Evolutionary conservation across 495 filamentous ascomycete genomes (phyloP).

Genomic region (Tuber melanosporum): DNA sequence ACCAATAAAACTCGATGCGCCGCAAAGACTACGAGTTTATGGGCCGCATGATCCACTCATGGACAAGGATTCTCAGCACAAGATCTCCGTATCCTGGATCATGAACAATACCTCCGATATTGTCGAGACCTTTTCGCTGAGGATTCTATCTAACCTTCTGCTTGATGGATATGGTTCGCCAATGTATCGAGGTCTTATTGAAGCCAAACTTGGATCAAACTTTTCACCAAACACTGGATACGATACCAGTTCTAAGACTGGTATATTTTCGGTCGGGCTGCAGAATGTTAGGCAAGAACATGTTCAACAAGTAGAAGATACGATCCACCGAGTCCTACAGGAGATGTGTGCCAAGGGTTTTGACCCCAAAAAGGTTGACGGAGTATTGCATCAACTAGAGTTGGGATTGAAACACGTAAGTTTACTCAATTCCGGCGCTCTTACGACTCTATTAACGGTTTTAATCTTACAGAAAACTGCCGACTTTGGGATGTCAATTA

Average conservation of each 20-base stretch:
- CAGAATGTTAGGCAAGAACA: conserved; percentile 76
- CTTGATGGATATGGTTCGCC: conserved; percentile 94
- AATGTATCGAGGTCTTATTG: conserved; percentile 82
- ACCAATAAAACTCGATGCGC: conserved; percentile 64
- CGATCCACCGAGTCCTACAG: conserved; percentile 60
- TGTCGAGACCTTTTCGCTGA: conserved; percentile 76
- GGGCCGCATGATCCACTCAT: conserved; percentile 87
- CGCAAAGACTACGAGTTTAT: conserved; percentile 59
- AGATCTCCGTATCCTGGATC: conserved; percentile 88
- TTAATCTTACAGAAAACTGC: conserved; percentile 60
- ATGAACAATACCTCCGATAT: conserved; percentile 74
- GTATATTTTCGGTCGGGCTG: conserved; percentile 83
- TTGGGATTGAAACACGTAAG: conserved; percentile 68
- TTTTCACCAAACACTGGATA: conserved; percentile 92
- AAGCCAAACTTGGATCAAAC: conserved; percentile 81
- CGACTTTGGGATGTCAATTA: conserved; percentile 82
- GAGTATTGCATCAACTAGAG: conserved; percentile 88
- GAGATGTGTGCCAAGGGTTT: conserved; percentile 68
- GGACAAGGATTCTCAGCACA: conserved; percentile 77
- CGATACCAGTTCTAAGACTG: conserved; percentile 65
- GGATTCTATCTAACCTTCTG: conserved; percentile 71
- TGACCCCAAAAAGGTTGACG: conserved; percentile 80
- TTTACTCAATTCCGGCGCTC: not conserved
- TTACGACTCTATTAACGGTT: not conserved
- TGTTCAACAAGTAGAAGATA: conserved; percentile 66